Percentiles rank a stretch among this genome's conserved stretches.
These are phyloP conservation scores for Backusella circina DNA, from an alignment of 192 early-diverging fungal genomes.

Conservation along the genomic window DNA sequence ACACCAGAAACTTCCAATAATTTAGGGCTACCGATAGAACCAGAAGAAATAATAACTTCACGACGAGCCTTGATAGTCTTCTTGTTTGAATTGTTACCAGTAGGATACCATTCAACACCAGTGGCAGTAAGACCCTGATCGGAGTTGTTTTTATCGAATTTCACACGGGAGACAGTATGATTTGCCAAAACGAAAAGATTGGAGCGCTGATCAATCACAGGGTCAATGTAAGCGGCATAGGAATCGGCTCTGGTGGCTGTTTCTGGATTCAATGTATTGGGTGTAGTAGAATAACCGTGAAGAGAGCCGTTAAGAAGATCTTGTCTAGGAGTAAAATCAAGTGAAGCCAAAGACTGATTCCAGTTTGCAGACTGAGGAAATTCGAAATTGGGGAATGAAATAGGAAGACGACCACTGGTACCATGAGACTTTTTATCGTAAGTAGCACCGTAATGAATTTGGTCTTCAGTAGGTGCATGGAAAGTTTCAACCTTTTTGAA, in stretches of 20 bases:
- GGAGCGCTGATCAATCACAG: neutral
- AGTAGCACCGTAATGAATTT: neutral
- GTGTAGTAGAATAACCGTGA: neutral
- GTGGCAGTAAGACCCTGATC: neutral
- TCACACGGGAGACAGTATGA: neutral
- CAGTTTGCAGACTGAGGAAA: neutral
- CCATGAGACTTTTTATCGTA: neutral
- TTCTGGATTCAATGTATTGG: neutral
- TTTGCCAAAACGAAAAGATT: neutral
- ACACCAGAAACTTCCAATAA: constrained; percentile 1
- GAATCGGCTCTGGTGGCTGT: neutral
- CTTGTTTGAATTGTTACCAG: neutral
- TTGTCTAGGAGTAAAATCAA: neutral
- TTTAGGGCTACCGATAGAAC: constrained; percentile 29
- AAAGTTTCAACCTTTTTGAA: constrained; percentile 28
- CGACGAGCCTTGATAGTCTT: constrained; percentile 21
- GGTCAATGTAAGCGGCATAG: neutral
- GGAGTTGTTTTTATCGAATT: neutral
- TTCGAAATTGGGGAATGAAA: neutral
- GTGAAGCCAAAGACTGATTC: neutral
- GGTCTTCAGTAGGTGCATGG: neutral
- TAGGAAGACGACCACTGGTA: neutral
- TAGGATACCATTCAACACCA: neutral
- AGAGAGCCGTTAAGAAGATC: neutral
- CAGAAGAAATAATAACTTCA: constrained; percentile 28